Percentiles rank a stretch among this genome's conserved stretches.
phyloP scores from a whole-genome alignment of 2,329 filamentous ascomycete species.

The Sporothrix pallida region DNA sequence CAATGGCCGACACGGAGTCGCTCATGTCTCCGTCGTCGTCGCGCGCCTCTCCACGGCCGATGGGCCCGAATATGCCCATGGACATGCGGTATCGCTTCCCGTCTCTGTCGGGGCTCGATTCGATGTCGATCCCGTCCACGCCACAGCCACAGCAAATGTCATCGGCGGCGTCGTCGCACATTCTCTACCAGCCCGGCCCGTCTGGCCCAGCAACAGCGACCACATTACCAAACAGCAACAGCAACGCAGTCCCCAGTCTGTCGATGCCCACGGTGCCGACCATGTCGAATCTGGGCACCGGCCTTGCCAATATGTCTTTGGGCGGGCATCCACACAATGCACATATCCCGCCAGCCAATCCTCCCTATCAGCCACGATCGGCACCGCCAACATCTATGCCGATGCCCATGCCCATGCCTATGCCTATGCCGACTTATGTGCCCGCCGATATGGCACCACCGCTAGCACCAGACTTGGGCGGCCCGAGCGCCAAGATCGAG shows the following conservation, averaged over 20 bases:
- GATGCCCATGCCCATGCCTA: not conserved
- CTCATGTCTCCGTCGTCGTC: constrained; percentile 27
- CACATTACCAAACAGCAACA: not conserved
- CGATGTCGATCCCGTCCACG: not conserved
- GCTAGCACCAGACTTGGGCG: not conserved
- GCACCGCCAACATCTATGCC: not conserved
- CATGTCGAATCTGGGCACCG: not conserved
- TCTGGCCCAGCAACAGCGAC: too few relatives aligned
- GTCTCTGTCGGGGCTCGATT: not conserved
- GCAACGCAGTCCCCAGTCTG: not conserved
- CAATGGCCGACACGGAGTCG: constrained; percentile 30
- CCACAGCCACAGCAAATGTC: not conserved
- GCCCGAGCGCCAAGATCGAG: not conserved
- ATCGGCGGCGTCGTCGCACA: not conserved
- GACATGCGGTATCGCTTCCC: constrained; percentile 19
- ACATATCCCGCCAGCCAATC: not conserved
- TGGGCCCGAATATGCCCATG: constrained; percentile 5
- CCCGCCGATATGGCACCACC: not conserved
- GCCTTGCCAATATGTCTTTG: not conserved
- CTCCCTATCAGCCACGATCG: constrained; percentile 1
- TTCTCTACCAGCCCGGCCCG: not conserved
- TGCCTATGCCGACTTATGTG: not conserved
- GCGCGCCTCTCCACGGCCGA: constrained; percentile 16
- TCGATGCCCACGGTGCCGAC: constrained; percentile 16
- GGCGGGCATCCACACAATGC: not conserved